Evolutionary conservation across 1,139 yeast genomes (phyloP), one percentile per base, ranked within the genome.

Genomic region (Saccharomyces hybrid): DNA sequence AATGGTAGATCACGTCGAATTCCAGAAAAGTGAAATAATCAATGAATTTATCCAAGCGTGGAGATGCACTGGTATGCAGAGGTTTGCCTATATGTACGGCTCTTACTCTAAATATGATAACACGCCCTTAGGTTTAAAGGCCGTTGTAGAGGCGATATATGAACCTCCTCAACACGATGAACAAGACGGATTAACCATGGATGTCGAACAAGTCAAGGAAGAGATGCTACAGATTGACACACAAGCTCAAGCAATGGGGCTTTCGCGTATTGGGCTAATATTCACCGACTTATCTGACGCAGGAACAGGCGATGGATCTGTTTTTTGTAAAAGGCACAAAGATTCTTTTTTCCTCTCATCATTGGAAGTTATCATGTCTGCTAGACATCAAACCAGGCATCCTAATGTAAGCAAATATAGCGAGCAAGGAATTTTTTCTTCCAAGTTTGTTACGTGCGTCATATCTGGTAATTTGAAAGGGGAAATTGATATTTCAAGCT

Each of bases 1-100:
- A 65, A 88, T 93, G 97, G 96, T 95, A 19, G 99, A 95, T 70
- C 98, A 95, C 73, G 95, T 93, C 31, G 98, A 93, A 70, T 88
- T 91, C 70, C 83, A 90, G 19, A 82, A 81, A 58, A 81, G 90
- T 49, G 75, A 77, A 3, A 79, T 90, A 38, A 80, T 95, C 55
- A 88, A 93, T 69, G 76, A 79, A 46, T 93, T 95, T 70, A 88
- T 95, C 55, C 95, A 93, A 60, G 75, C 88, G 14, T 93, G 99
- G 99, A 82, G 99, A 72, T 75, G 77, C 56, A 81, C 95, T 0
- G 98, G 97, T 1, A 75, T 81, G 16, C 99, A 95, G 71, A 78
- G 99, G 64, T 79, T 86, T 58, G 99, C 97, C 0, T 78, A 84
- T 57, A 71, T 95, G 71, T 85, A 89, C 66, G 99, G 99, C 5